Evolutionary conservation across 164 flowering plant species (phyloP).

Genomic region (Stephania cephalantha): DNA sequence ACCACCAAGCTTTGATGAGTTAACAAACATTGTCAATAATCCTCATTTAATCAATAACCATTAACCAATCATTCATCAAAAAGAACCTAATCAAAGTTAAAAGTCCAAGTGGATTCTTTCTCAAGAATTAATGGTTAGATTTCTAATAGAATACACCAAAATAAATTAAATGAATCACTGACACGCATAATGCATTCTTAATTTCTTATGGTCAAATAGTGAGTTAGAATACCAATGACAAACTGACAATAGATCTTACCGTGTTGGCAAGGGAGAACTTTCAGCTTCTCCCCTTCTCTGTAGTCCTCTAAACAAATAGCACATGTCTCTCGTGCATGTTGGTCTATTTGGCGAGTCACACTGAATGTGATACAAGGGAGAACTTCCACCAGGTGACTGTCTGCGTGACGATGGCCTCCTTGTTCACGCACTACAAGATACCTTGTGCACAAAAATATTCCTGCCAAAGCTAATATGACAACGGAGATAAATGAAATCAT

Average conservation of each 20-base stretch:
- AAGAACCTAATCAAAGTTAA: too few relatives aligned
- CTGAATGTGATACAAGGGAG: constrained; percentile 32
- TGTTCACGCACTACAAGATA: constrained; percentile 23
- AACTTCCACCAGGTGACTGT: constrained; percentile 26
- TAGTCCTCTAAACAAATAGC: constrained; percentile 68
- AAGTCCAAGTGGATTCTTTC: neutral
- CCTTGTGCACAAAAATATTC: constrained; percentile 28
- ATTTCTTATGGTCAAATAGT: neutral
- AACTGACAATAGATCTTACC: constrained; percentile 33
- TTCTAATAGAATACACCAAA: neutral
- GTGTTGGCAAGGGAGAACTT: constrained; percentile 59
- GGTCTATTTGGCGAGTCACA: constrained; percentile 12
- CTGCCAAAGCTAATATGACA: constrained; percentile 31
- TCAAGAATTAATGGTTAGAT: neutral
- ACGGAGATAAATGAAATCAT: constrained; percentile 49
- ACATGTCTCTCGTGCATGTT: constrained; percentile 35
- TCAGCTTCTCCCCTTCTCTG: constrained; percentile 43
- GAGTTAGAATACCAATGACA: neutral
- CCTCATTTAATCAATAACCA: too few relatives aligned
- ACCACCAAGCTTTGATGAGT: too few relatives aligned
- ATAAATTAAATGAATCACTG: neutral
- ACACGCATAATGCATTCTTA: too few relatives aligned
- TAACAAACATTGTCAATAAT: too few relatives aligned
- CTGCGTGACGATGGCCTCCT: constrained; percentile 20
- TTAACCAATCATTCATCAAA: too few relatives aligned